Conservation (phyloP, 1,284 basidiomycete genomes). For the Leccinum pachyderme region DNA sequence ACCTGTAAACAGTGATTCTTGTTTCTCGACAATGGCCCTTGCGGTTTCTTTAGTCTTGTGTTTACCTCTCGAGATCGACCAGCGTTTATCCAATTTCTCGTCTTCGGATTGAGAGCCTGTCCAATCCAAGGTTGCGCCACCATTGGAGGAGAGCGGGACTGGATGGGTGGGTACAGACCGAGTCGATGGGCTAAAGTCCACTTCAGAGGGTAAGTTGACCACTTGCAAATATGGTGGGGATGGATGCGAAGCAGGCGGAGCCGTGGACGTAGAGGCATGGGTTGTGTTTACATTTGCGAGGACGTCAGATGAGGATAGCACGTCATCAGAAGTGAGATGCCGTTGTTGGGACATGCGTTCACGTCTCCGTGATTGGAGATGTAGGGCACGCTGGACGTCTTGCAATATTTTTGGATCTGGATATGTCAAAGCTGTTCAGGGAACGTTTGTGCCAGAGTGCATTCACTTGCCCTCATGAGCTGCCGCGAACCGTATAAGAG, state of each 20-base stretch:
- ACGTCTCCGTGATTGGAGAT: constrained; percentile 67
- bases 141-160: constrained; percentile 63
- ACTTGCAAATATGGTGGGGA: constrained; percentile 34
- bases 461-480: constrained; percentile 62
- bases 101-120: constrained; percentile 49
- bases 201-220: constrained; percentile 41
- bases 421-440: constrained; percentile 14
- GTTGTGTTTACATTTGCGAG: constrained; percentile 28
- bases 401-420: constrained; percentile 70
- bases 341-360: constrained; percentile 47
- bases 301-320: constrained; percentile 20
- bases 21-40: constrained; percentile 46
- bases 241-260: constrained; percentile 29
- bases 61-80: constrained; percentile 58
- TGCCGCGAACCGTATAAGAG: constrained; percentile 25
- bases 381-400: constrained; percentile 70
- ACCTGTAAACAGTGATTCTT: constrained; percentile 51
- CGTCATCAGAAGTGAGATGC: constrained; percentile 29
- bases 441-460: constrained; percentile 7
- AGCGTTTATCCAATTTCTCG: constrained; percentile 55
- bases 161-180: constrained; percentile 45
- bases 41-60: constrained; percentile 59
- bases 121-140: constrained; percentile 72
- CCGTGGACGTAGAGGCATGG: constrained; percentile 34
- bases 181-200: constrained; percentile 72